A percentile compares a stretch with the other conserved stretches of the same genome.
Evolutionary conservation across 73 alveolate genomes (phyloP).

Genomic region (Tetrahymena borealis): DNA sequence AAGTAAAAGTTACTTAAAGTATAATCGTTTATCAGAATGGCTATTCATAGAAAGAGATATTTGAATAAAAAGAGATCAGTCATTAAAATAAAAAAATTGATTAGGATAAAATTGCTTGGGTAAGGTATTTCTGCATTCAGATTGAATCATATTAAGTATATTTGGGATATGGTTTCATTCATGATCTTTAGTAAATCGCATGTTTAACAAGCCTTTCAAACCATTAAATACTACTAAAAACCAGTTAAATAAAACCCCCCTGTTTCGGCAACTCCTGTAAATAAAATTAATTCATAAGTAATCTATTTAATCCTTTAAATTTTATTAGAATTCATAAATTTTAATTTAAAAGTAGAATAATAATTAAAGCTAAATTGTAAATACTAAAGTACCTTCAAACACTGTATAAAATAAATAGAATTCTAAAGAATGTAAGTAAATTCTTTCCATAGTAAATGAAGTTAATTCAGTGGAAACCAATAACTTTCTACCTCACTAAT

Average conservation of each 20-base stretch:
- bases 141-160: neutral
- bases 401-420: neutral
- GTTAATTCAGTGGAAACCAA: neutral
- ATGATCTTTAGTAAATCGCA: neutral
- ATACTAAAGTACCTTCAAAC: neutral
- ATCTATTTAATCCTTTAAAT: no score
- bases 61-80: neutral
- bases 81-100: neutral
- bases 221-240: neutral
- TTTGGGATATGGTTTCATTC: neutral
- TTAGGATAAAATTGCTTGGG: neutral
- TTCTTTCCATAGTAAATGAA: neutral
- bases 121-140: neutral
- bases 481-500: neutral
- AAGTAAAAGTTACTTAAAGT: neutral
- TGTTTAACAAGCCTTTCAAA: neutral
- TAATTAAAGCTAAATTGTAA: neutral
- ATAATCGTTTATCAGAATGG: neutral
- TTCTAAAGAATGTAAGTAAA: neutral
- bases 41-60: neutral
- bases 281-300: no score
- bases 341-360: neutral
- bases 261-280: no score
- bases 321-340: neutral
- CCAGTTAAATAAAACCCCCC: neutral